phyloP scores from a whole-genome alignment of 192 early-diverging fungal genomes.

The Jimgerdemannia flammicorona region DNA sequence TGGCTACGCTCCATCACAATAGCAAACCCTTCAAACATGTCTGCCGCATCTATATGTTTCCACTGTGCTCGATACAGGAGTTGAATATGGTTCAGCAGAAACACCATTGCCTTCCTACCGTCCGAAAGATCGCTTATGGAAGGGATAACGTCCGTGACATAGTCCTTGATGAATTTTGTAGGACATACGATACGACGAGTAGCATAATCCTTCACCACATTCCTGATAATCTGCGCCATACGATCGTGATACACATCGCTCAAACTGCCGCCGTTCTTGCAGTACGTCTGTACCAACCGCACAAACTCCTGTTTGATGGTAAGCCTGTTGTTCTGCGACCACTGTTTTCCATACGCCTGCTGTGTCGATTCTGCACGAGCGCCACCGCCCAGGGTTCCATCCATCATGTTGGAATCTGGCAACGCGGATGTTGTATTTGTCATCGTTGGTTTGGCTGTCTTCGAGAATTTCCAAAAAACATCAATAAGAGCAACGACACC shows the following conservation, averaged over 20 bases:
- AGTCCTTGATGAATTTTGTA: slow-evolving; percentile 46
- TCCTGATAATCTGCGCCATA: slow-evolving; percentile 39
- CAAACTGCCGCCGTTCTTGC: slow-evolving; percentile 36
- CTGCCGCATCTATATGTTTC: slow-evolving; percentile 43
- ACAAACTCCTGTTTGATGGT: slow-evolving; percentile 54
- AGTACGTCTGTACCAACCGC: slow-evolving; percentile 39
- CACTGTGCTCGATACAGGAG: slow-evolving; percentile 29
- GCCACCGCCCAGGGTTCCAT: not conserved
- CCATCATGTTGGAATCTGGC: not conserved
- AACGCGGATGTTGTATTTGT: not conserved
- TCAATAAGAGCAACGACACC: slow-evolving; percentile 43
- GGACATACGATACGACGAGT: slow-evolving; percentile 29
- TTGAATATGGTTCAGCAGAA: slow-evolving; percentile 24
- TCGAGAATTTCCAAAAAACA: slow-evolving; percentile 44
- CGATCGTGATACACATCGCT: slow-evolving; percentile 41
- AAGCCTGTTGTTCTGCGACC: slow-evolving; percentile 55
- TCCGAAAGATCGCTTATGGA: slow-evolving; percentile 19
- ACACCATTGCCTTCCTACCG: slow-evolving; percentile 10
- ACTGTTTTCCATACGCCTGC: slow-evolving; percentile 44
- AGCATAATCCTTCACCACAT: slow-evolving; percentile 44
- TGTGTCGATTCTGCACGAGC: slow-evolving; percentile 9
- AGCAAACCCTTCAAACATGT: slow-evolving; percentile 38
- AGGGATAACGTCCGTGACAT: slow-evolving; percentile 33
- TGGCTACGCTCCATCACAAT: slow-evolving; percentile 29
- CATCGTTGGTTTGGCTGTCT: slow-evolving; percentile 34